Evolutionary conservation across 2,329 filamentous ascomycete species (phyloP).

Genomic region (Diplodia seriata): DNA sequence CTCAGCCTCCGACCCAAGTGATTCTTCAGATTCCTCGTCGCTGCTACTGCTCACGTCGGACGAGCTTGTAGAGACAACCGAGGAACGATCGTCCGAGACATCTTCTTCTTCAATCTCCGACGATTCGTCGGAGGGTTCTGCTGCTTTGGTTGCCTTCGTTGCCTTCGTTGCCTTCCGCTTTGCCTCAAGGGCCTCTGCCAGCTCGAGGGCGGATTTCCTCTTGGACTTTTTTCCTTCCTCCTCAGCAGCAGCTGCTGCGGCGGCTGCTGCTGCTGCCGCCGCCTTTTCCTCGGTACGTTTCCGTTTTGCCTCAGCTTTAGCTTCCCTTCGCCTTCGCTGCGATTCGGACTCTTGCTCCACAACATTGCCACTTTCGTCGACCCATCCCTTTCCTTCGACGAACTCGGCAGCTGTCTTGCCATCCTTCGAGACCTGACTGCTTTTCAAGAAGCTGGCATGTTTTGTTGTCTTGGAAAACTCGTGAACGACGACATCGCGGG

Average conservation of each 20-base stretch:
- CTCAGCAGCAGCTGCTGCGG: not conserved
- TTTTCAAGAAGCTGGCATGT: slow-evolving; percentile 80
- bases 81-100: slow-evolving; percentile 39
- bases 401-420: slow-evolving; percentile 66
- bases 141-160: not conserved
- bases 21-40: slow-evolving; percentile 24
- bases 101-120: slow-evolving; percentile 22
- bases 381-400: slow-evolving; percentile 86
- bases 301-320: slow-evolving; percentile 30
- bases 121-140: not conserved
- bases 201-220: slow-evolving; percentile 16
- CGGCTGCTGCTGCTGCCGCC: not conserved
- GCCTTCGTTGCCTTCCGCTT: slow-evolving; percentile 13
- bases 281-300: slow-evolving; percentile 18
- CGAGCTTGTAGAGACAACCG: slow-evolving; percentile 46
- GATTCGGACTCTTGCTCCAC: slow-evolving; percentile 63
- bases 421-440: slow-evolving; percentile 53
- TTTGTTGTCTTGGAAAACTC: slow-evolving; percentile 88
- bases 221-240: slow-evolving; percentile 35
- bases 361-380: slow-evolving; percentile 77
- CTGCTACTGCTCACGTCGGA: slow-evolving; percentile 40
- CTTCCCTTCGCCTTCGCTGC: slow-evolving; percentile 31
- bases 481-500: slow-evolving; percentile 72
- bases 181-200: slow-evolving; percentile 22
- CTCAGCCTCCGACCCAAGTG: slow-evolving; percentile 37